Conservation (phyloP, 2,329 filamentous ascomycete genomes). For the Colletotrichum euphorbiae region DNA sequence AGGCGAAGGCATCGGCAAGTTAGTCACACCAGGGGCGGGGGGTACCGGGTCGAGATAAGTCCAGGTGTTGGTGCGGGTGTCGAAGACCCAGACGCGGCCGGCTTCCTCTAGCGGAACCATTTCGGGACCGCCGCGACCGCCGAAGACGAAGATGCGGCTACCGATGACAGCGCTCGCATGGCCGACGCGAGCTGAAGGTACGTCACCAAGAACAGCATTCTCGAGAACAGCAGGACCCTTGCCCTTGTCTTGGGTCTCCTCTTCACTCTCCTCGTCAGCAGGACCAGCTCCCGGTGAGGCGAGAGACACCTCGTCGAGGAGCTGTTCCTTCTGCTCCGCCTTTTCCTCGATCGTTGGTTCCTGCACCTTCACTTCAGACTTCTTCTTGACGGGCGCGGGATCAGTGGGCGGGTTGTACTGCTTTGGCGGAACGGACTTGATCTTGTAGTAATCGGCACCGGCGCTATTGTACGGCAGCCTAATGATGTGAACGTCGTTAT, state of each 20-base stretch:
- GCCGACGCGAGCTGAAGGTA: constrained; percentile 78
- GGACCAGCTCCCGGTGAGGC: constrained; percentile 46
- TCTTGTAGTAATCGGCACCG: constrained; percentile 68
- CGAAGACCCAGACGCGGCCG: constrained; percentile 81
- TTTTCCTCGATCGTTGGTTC: constrained; percentile 39
- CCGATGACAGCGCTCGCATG: constrained; percentile 77
- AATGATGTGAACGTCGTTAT: constrained; percentile 78
- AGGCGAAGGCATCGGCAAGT: constrained; percentile 64
- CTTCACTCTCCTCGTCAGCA: constrained; percentile 40
- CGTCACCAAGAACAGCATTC: constrained; percentile 49
- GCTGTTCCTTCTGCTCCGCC: constrained; percentile 48
- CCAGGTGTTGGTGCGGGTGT: constrained; percentile 75
- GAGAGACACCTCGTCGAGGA: constrained; percentile 57
- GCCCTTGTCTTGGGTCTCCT: constrained; percentile 50
- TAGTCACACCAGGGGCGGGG: constrained; percentile 55
- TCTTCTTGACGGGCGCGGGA: constrained; percentile 32
- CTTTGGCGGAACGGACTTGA: constrained; percentile 61
- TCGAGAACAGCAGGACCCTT: constrained; percentile 47
- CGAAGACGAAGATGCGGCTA: constrained; percentile 82
- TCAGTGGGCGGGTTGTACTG: constrained; percentile 40
- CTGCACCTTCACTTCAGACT: constrained; percentile 35
- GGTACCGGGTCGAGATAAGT: constrained; percentile 68
- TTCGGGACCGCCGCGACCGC: constrained; percentile 77
- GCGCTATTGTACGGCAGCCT: constrained; percentile 69
- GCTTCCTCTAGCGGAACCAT: constrained; percentile 79